These are phyloP conservation scores for Aspergillus jensenii DNA, from an alignment of 2,329 filamentous ascomycete species.

Conservation along the genomic window DNA sequence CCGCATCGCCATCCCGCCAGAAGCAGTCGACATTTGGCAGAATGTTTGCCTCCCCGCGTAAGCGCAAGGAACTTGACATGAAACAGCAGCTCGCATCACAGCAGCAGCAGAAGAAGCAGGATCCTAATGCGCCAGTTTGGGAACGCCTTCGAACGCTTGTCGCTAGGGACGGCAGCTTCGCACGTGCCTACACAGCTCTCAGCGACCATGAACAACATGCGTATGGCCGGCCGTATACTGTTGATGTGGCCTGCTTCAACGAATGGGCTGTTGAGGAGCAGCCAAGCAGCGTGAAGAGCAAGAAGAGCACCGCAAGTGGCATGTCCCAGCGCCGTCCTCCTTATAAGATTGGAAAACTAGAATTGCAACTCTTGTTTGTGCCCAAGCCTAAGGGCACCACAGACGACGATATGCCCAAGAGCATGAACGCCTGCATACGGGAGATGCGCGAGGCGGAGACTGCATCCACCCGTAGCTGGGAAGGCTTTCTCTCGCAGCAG, in stretches of 20 bases:
- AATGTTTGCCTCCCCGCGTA: conserved; percentile 91
- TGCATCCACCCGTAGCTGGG: conserved; percentile 72
- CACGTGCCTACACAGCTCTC: conserved; percentile 86
- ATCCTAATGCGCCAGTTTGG: conserved; percentile 62
- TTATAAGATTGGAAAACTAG: conserved; percentile 94
- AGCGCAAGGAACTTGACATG: conserved; percentile 90
- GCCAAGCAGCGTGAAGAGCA: conserved; percentile 89
- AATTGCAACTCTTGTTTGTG: conserved; percentile 91
- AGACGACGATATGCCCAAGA: conserved; percentile 98
- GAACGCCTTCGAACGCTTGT: conserved; percentile 84
- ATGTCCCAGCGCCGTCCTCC: conserved; percentile 69
- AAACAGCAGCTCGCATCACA: conserved; percentile 82
- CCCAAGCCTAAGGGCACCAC: conserved; percentile 82
- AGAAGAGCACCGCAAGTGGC: conserved; percentile 66
- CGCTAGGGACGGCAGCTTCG: conserved; percentile 90
- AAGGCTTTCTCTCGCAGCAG: conserved; percentile 91
- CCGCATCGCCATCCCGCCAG: conserved; percentile 61
- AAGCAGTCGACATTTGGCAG: conserved; percentile 90
- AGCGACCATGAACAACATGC: conserved; percentile 88
- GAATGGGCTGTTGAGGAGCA: conserved; percentile 93
- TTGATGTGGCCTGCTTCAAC: conserved; percentile 94
- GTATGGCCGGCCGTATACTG: conserved; percentile 82
- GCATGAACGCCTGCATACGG: conserved; percentile 93
- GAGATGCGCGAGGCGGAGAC: conserved; percentile 91
- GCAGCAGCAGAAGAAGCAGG: conserved; percentile 69